Base-by-base conservation (phyloP, 2,329 filamentous ascomycete species). In the Aspergillus fischeri region DNA sequence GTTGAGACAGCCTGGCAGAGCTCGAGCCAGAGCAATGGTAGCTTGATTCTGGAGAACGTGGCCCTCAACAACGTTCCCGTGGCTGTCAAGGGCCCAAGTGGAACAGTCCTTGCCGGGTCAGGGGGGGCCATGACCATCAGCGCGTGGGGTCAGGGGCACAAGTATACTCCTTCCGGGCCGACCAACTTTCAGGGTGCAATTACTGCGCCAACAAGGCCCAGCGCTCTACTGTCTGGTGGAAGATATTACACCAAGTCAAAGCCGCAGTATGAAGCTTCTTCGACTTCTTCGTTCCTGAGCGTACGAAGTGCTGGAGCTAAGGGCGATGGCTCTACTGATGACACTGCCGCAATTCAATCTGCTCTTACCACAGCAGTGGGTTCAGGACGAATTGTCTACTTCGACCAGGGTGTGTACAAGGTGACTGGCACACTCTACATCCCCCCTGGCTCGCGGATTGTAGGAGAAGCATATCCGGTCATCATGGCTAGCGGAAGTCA, bases 321-420 rank as follows among this genome's bases (percentile, higher is more conserved):
- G 49, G 84, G 84, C 50, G 79, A 87, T 66, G 85, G 83, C 11
- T 68, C 70, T 2, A 80, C 81, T 1, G 85, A 87, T 67, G 84
- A 87, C 64, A 87, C 86, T 2, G 72, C 74, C 2, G 83, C 83
- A 2, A 77, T 89, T 11, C 83, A 88, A 66, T 70, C 65, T 1
- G 79, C 81, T n/a, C 79, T 89, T 66, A 75, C 78, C 66, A 70
- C 68, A 1, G 83, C 84, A 3, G 77, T 77, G 2, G 67, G 73
- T 0, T 66, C 72, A n/a, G 75, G 77, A 21, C 78, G 81, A 58
- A 75, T 86, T 51, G 69, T 84, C 8, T 86, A 80, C 73, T 77
- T 86, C 58, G 83, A 85, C 65, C 77, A 79, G 60, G 84, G 84
- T 50, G 72, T 80, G 8, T 87, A 83, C 63, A 68, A 77, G 28